Evolutionary conservation across 163 green algal genomes (phyloP), one percentile per base, ranked within the genome.

Genomic region (Coccomyxa subellipsoidea): DNA sequence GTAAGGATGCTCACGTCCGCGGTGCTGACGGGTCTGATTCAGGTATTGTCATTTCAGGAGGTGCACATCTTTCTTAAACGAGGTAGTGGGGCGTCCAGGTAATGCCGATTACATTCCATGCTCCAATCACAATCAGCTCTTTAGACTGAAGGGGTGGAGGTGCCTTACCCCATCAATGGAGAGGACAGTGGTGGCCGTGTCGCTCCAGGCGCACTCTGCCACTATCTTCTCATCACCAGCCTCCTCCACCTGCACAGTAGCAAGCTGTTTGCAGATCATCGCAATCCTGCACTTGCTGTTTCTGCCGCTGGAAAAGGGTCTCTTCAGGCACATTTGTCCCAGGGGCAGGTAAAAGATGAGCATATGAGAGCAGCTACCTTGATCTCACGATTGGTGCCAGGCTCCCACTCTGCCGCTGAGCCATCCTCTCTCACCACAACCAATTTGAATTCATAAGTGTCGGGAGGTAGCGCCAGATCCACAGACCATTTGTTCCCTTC

Each of bases 391-490:
- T 87, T 85, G 15, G 37, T 54, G 3, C 80, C 84, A 7, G 77
- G n/a, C 54, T 87, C 80, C 84, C 84, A 87, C 18, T 39, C 81
- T 31, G 32, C 84, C 6, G 71, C 27, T 27, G 77, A 77, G 38
- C 80, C 84, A 71, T 83, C 72, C 4, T 39, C 36, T 32, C 73
- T 53, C 8, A 84, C 71, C 70, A 85, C 80, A 25, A 84, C 83
- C 37, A 73, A 79, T 59, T 88, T 88, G 81, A 88, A 88, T 29
- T 85, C 85, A 36, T 81, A 84, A 23, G 70, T 38, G 27, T 81
- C 85, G 27, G 79, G 71, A 35, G 72, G 35, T 29, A 88, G 38
- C 18, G 53, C 47, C n/a, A 85, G 73, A 21, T 78, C 53, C 29
- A 81, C 29, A 9, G 34, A 40, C 85, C 85, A 88, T 2, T 83